These are phyloP conservation scores for Eucalyptus cladocalyx DNA, from an alignment of 345 rosid species.

Conservation along the genomic window DNA sequence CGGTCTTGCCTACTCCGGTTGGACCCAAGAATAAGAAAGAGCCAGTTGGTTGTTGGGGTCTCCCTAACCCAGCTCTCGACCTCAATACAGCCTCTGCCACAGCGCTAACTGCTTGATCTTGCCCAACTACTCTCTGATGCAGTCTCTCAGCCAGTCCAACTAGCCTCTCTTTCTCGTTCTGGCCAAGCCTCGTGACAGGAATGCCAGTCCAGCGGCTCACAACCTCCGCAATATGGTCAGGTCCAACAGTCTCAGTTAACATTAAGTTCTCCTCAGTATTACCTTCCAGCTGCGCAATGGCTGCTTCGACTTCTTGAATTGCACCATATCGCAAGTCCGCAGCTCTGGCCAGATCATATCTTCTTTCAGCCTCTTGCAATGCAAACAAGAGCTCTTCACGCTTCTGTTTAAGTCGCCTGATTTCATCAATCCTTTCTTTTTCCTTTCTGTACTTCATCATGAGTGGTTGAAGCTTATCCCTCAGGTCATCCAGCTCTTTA, in stretches of 20 bases:
- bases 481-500: conserved; percentile 82
- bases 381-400: conserved; percentile 66
- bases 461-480: conserved; percentile 85
- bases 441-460: conserved; percentile 77
- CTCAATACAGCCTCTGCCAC: conserved; percentile 83
- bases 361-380: conserved; percentile 79
- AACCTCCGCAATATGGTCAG: conserved; percentile 89
- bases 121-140: conserved; percentile 84
- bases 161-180: conserved; percentile 70
- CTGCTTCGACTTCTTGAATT: conserved; percentile 65
- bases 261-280: conserved; percentile 35
- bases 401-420: conserved; percentile 68
- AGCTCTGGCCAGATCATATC: conserved; percentile 83
- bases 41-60: conserved; percentile 95
- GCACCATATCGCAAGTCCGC: conserved; percentile 86
- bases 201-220: conserved; percentile 96
- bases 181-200: conserved; percentile 85
- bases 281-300: conserved; percentile 59
- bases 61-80: conserved; percentile 86
- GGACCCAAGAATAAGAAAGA: conserved; percentile 91
- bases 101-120: conserved; percentile 62
- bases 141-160: conserved; percentile 71
- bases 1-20: conserved; percentile 93
- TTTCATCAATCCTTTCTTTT: conserved; percentile 84
- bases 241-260: conserved; percentile 81